Percentiles rank a stretch among this genome's conserved stretches.
phyloP scores from a whole-genome alignment of 495 filamentous ascomycete species.

The Podospora fimiseda region DNA sequence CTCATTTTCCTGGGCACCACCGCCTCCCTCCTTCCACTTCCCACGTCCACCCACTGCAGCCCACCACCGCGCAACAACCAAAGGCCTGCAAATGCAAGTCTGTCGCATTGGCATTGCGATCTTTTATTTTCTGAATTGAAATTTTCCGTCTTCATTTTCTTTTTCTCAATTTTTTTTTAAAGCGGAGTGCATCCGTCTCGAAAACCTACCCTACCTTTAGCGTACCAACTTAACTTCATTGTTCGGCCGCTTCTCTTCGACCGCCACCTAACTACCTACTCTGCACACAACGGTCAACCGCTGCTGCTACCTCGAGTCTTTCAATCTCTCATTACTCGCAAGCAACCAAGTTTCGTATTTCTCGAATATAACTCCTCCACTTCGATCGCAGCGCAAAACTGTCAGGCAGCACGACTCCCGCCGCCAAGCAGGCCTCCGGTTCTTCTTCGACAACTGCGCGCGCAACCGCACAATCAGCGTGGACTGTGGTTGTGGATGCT shows the following conservation, averaged over 20 bases:
- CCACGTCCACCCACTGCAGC: background rate
- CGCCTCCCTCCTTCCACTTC: slow-evolving; percentile 12
- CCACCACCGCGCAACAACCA: too few species aligned
- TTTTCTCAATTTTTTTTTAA: background rate
- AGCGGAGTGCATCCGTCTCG: background rate
- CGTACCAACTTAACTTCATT: too few species aligned
- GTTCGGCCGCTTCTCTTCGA: background rate
- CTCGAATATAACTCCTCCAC: too few species aligned
- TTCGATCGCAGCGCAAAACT: too few species aligned
- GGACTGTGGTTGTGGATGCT: background rate
- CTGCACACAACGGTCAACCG: background rate
- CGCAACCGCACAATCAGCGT: background rate
- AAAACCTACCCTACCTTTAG: too few species aligned
- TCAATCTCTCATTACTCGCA: background rate
- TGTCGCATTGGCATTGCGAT: slow-evolving; percentile 9
- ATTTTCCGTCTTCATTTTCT: background rate
- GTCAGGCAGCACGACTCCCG: background rate
- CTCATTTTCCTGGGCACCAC: slow-evolving; percentile 16
- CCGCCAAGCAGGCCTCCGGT: background rate
- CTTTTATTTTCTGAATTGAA: slow-evolving; percentile 3
- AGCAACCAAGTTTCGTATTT: too few species aligned
- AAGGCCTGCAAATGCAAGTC: too few species aligned
- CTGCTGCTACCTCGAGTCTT: background rate
- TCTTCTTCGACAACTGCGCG: background rate
- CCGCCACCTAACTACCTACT: background rate